These are phyloP conservation scores for Ambrosia hybrid DNA, from an alignment of 140 eudicot species.

Conservation along the genomic window DNA sequence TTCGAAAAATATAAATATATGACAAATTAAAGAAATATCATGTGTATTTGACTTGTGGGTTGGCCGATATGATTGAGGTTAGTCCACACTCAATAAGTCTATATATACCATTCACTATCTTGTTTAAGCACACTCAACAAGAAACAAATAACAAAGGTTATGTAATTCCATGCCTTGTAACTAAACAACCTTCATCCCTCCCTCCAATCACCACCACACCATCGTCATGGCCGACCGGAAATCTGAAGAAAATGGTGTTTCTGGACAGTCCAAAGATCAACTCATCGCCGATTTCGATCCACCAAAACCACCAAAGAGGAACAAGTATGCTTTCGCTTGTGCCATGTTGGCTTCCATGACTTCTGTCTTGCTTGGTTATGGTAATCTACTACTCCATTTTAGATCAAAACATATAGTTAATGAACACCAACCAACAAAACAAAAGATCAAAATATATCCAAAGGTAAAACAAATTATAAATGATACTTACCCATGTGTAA, in stretches of 20 bases:
- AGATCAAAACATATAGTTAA: background rate
- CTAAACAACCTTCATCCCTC: constrained; percentile 4
- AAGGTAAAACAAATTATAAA: no score
- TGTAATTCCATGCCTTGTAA: constrained; percentile 22
- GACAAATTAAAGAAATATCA: no score
- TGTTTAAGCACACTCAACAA: constrained; percentile 17
- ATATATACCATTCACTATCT: constrained; percentile 30
- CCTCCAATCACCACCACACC: constrained; percentile 4
- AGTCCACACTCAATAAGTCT: constrained; percentile 1
- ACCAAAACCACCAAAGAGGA: constrained; percentile 50
- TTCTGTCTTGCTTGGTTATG: constrained; percentile 74
- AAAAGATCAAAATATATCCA: no score
- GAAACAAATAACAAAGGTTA: constrained; percentile 7
- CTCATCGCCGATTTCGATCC: constrained; percentile 38
- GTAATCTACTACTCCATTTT: constrained; percentile 28
- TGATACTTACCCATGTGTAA: no score
- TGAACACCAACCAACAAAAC: no score
- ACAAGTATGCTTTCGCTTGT: constrained; percentile 25
- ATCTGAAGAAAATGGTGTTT: constrained; percentile 27
- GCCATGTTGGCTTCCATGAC: constrained; percentile 87
- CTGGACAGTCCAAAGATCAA: constrained; percentile 30
- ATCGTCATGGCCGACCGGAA: constrained; percentile 44
- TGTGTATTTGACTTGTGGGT: constrained; percentile 4
- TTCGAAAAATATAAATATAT: no score
- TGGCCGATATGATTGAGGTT: constrained; percentile 19